Base-by-base conservation (phyloP, 2,329 filamentous ascomycete genomes). In the Cladosporium velox region DNA sequence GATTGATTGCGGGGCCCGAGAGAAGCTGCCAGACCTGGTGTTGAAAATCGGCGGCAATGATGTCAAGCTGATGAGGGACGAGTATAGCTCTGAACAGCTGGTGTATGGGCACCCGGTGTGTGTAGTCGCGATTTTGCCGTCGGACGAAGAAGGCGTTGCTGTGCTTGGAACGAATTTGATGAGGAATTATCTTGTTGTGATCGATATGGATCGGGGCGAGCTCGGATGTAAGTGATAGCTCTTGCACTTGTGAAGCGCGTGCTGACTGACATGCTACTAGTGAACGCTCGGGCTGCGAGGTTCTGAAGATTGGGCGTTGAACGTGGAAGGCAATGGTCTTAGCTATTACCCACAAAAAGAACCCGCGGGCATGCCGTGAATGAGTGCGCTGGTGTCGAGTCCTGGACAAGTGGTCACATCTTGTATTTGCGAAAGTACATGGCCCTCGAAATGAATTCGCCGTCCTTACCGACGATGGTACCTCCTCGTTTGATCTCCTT, bases 51-150 rank as follows among this genome's bases (percentile, higher is more conserved):
- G 47, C 4, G 51, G 61, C 11, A 41, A 47, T 15, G 38, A 64
- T 5, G 28, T 64, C 8, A 5, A n/a, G 51, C 26, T 64, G 51
- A 15, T 15, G 14, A 57, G 35, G 38, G 61, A 64, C n/a, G 61
- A 64, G 26, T 64, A 64, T 12, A 64, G 61, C 30, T 55, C 49
- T 21, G 51, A 64, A 38, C 61, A 64, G 34, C 4, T 28, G 18
- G 51, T 44, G 26, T 64, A 44, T 54, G 61, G 61, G 15, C 41
- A 44, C n/a, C 18, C 26, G 18, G 35, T 64, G 14, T 64, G 61
- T 24, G 51, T 64, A 5, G 51, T 64, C 11, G 51, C 24, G 51
- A 57, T 64, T 32, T 41, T 64, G 61, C 61, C 61, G 4, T 41
- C 51, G 3, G 38, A 47, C 4, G 35, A 15, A 34, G 61, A 64